Percentiles rank a stretch among this genome's conserved stretches.
Evolutionary conservation across 2,329 filamentous ascomycete genomes (phyloP).

Genomic region (Torrubiella hemipterigena): DNA sequence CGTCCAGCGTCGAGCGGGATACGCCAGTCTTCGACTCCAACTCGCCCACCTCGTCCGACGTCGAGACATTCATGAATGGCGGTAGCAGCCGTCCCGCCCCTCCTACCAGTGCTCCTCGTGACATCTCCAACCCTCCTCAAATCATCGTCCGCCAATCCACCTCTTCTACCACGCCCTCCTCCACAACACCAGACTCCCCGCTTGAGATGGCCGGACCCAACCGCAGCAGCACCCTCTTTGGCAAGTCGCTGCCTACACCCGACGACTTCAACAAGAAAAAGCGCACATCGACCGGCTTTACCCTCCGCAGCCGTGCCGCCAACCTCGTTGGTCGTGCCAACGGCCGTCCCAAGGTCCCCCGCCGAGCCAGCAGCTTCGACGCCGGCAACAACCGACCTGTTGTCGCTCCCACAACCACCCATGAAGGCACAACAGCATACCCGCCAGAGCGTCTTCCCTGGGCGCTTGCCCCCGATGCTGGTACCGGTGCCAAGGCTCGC

Average conservation of each 20-base stretch:
- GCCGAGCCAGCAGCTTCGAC: slow-evolving; percentile 39
- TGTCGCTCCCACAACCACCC: slow-evolving; percentile 9
- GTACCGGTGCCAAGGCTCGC: slow-evolving; percentile 67
- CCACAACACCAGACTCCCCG: slow-evolving; percentile 33
- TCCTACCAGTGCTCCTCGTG: slow-evolving; percentile 22
- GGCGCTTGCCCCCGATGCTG: slow-evolving; percentile 53
- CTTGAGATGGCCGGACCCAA: slow-evolving; percentile 26
- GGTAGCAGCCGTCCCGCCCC: slow-evolving; percentile 15
- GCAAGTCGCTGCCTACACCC: slow-evolving; percentile 24
- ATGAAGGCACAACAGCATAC: slow-evolving; percentile 13
- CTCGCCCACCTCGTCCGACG: slow-evolving; percentile 3
- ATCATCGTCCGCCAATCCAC: slow-evolving; percentile 38
- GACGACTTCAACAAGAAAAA: slow-evolving; percentile 38
- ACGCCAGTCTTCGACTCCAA: slow-evolving; percentile 11
- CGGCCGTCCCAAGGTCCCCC: slow-evolving; percentile 12
- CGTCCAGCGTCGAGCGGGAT: slow-evolving; percentile 18
- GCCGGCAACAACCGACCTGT: slow-evolving; percentile 18
- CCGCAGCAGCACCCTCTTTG: slow-evolving; percentile 11
- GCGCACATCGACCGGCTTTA: slow-evolving; percentile 38
- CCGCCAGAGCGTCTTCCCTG: slow-evolving; percentile 36
- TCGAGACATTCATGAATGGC: slow-evolving; percentile 11
- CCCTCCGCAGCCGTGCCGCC: slow-evolving; percentile 33
- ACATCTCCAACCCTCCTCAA: slow-evolving; percentile 17
- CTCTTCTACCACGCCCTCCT: slow-evolving; percentile 38
- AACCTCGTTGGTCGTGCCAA: slow-evolving; percentile 30